Base-by-base conservation (phyloP, 2,329 filamentous ascomycete species). In the Fusarium sororula region DNA sequence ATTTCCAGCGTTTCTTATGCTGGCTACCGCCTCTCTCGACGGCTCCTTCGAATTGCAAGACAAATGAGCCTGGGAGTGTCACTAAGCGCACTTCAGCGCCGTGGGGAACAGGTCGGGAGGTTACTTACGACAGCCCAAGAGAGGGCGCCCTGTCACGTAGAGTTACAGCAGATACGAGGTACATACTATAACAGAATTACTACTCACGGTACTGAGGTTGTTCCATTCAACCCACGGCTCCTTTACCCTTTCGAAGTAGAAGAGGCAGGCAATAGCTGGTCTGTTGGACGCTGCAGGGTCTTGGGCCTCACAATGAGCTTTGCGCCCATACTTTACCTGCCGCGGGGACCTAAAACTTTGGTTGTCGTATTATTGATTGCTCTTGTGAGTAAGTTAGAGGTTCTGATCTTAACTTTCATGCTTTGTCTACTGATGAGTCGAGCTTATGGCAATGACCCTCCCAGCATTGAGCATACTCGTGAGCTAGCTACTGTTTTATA, bases 191-290 rank as follows among this genome's bases (percentile, higher is more conserved):
- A 2, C 4, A 18, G 7, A 4, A 47, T 28, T 4, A 4, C 45
- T 15, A 4, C 8, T 0, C 5, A n/a, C 14, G 14, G 14, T 15
- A 2, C 4, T 30, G 4, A 6, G 1, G 7, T 18, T 24, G 3
- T 37, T 14, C 7, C 5, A 8, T 37, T 9, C 9, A 13, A 1
- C 1, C 2, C 18, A 10, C 17, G 11, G 6, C 7, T n/a, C 24
- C 15, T 37, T 3, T 7, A 7, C 9, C 1, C 20, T n/a, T 12
- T 13, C 32, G 2, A 10, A 28, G 10, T 1, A 12, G 51, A 41
- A 35, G 3, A 6, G 35, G 3, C 0, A 10, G 24, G 11, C 20
- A 8, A 22, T 55, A 7, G 20, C 4, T 13, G 10, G 15, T 18
- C 24, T 41, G 6, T 41, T n/a, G 15, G 7, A 14, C 28, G 35